A percentile compares a stretch with the other conserved stretches of the same genome.
Conservation (phyloP, 208 protist genomes). For the Acanthamoeba lenticulata region DNA sequence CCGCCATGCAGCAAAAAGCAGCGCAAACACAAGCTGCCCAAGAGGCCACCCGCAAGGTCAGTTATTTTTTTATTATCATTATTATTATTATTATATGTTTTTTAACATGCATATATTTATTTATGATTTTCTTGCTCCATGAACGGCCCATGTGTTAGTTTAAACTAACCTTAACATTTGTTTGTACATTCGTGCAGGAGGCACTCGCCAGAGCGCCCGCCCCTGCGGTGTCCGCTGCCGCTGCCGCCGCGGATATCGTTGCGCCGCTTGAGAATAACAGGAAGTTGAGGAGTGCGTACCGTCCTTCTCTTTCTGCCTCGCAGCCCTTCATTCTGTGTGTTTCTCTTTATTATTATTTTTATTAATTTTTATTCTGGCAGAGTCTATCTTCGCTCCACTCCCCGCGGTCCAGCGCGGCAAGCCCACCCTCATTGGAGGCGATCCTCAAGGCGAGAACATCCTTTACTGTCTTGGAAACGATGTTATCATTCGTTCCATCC, state of each 20-base stretch:
- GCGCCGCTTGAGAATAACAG: conserved; percentile 29
- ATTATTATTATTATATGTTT: too few species aligned
- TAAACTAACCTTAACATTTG: too few species aligned
- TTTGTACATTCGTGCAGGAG: too few species aligned
- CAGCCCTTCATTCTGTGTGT: too few species aligned
- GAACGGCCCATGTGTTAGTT: too few species aligned
- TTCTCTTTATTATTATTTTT: too few species aligned
- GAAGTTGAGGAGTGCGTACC: conserved; percentile 9
- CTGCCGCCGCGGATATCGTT: conserved; percentile 17
- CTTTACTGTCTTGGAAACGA: conserved; percentile 82
- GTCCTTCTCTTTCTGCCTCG: background rate
- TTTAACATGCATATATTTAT: too few species aligned
- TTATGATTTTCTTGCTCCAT: too few species aligned
- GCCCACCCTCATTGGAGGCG: conserved; percentile 77
- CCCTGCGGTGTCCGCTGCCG: background rate
- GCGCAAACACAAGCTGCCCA: background rate
- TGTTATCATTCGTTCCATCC: conserved; percentile 84
- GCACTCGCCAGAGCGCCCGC: background rate
- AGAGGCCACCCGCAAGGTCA: background rate
- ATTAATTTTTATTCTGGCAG: conserved; percentile 37
- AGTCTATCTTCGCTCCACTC: conserved; percentile 80
- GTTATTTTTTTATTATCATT: background rate
- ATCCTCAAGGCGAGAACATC: conserved; percentile 85
- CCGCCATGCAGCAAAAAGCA: background rate
- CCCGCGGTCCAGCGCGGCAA: conserved; percentile 81